phyloP scores from a whole-genome alignment of 2,329 filamentous ascomycete genomes.

The Colletotrichum abscissum region DNA sequence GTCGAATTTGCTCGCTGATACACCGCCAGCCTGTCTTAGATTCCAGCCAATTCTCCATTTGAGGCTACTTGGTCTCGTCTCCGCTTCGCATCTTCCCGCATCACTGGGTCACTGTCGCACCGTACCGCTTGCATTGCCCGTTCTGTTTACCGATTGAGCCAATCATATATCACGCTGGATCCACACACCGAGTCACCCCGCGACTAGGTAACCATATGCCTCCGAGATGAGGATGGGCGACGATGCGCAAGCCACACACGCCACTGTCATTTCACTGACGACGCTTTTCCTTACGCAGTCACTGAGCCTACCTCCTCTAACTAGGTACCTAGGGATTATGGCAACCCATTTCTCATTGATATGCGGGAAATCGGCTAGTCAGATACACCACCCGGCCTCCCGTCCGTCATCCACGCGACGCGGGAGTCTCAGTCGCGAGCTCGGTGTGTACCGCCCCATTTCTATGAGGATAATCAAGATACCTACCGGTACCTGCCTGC shows the following conservation, averaged over 20 bases:
- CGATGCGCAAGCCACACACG: conserved; percentile 32
- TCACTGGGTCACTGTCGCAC: neutral
- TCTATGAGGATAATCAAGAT: neutral
- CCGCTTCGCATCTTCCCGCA: conserved; percentile 16
- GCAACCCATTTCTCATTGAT: neutral
- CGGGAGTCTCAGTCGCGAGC: conserved; percentile 4
- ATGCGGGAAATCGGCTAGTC: neutral
- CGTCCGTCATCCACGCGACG: conserved; percentile 18
- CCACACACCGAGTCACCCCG: conserved; percentile 2
- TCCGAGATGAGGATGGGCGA: conserved; percentile 21
- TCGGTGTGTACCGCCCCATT: neutral
- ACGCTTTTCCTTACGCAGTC: neutral
- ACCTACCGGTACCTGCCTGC: neutral
- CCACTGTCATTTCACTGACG: conserved; percentile 15
- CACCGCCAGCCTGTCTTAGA: neutral
- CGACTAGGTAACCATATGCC: conserved; percentile 18
- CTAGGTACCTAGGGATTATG: too few species aligned
- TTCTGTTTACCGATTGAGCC: neutral
- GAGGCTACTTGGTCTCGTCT: neutral
- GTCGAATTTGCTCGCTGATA: neutral
- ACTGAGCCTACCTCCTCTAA: too few species aligned
- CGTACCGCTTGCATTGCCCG: neutral
- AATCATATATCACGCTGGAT: neutral
- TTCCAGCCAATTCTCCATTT: neutral
- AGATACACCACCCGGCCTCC: neutral